A percentile compares a stretch with the other conserved stretches of the same genome.
These are phyloP conservation scores for Ganoderma boninense DNA, from an alignment of 1,284 basidiomycete genomes.

Conservation along the genomic window DNA sequence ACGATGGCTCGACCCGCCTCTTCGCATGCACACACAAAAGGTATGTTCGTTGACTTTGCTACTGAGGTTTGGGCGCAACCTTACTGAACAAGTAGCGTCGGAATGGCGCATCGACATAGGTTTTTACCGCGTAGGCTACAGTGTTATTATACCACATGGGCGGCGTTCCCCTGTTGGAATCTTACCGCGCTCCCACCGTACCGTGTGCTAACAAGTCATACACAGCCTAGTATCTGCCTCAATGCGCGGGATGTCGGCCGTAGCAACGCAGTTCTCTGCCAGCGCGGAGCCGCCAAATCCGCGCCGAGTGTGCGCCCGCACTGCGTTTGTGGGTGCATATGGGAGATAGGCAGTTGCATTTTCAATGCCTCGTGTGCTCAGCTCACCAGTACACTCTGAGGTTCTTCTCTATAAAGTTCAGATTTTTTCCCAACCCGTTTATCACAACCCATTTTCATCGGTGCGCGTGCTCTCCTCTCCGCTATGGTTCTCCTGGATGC, in stretches of 20 bases:
- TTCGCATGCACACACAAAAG: too few species aligned
- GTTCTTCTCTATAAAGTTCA: background rate
- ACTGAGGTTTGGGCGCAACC: background rate
- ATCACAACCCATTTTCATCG: background rate
- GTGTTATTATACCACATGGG: slow-evolving; percentile 2
- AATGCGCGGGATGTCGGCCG: background rate
- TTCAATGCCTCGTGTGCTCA: background rate
- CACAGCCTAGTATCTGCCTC: background rate
- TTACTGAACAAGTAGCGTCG: too few species aligned
- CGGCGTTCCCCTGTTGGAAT: background rate
- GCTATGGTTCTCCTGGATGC: background rate
- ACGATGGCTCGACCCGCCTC: too few species aligned
- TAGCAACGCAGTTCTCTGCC: background rate
- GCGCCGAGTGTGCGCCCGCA: slow-evolving; percentile 4
- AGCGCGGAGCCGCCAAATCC: background rate
- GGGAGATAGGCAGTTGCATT: background rate
- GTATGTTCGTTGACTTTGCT: background rate
- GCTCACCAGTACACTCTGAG: too few species aligned
- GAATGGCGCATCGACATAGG: background rate
- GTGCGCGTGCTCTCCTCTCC: background rate
- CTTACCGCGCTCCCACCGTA: too few species aligned
- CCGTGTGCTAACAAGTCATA: too few species aligned
- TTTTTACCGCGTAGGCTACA: background rate
- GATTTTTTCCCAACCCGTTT: background rate
- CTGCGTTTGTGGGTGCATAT: background rate